Conservation (phyloP, 768 basidiomycete species). For the Thelephora ganbajun region DNA sequence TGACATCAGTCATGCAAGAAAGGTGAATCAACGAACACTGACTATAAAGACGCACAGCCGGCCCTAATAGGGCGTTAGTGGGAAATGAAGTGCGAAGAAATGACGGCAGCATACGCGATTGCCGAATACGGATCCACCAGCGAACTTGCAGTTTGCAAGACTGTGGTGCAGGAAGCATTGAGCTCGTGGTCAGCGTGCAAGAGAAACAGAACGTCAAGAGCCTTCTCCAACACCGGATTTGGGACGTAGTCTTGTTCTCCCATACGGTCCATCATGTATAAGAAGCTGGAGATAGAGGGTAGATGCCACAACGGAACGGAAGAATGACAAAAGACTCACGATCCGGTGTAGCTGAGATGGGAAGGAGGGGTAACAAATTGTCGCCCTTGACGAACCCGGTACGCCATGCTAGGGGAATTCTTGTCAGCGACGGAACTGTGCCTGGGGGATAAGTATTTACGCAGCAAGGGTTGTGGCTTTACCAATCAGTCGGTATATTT, state of each 20-base stretch:
- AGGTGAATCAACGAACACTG: conserved; percentile 19
- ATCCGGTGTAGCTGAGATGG: conserved; percentile 72
- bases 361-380: conserved; percentile 77
- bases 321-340: conserved; percentile 30
- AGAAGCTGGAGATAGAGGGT: conserved; percentile 26
- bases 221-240: conserved; percentile 75
- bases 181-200: conserved; percentile 86
- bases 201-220: conserved; percentile 78
- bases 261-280: conserved; percentile 85
- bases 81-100: not conserved
- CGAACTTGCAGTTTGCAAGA: conserved; percentile 79
- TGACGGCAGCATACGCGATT: conserved; percentile 39
- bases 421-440: too few relatives aligned
- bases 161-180: conserved; percentile 77
- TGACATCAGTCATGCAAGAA: not conserved
- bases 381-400: conserved; percentile 82
- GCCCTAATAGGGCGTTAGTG: conserved; percentile 29
- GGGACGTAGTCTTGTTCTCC: conserved; percentile 61
- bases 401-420: conserved; percentile 56
- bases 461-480: conserved; percentile 84
- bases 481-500: conserved; percentile 79
- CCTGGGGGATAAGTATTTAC: conserved; percentile 22
- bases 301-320: not conserved
- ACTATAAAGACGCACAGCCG: conserved; percentile 83
- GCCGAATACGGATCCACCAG: conserved; percentile 86